Conservation (phyloP, 306 rosid species). For the Spatholobus suberectus region DNA sequence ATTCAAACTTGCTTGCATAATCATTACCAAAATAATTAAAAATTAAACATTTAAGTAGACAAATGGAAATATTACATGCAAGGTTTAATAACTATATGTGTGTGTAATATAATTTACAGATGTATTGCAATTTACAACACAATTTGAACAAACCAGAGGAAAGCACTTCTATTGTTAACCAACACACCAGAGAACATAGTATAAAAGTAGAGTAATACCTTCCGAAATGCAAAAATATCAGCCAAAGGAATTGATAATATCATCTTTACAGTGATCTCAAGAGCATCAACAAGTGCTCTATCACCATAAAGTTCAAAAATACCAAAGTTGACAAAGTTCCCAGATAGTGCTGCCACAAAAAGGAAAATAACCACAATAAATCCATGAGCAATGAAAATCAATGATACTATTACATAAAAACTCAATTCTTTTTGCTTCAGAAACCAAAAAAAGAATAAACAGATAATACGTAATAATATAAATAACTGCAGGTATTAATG, state of each 20-base stretch:
- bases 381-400: constrained; percentile 7
- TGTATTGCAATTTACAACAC: not conserved
- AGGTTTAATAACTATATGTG: not conserved
- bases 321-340: constrained; percentile 92
- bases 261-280: constrained; percentile 78
- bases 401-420: not conserved
- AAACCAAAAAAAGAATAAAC: not conserved
- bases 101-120: not conserved
- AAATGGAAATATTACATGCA: not conserved
- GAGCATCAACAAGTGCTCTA: constrained; percentile 81
- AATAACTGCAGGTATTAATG: constrained; percentile 7
- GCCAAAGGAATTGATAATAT: constrained; percentile 78
- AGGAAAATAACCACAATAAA: constrained; percentile 34
- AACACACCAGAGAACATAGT: constrained; percentile 10
- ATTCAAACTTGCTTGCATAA: constrained; percentile 9
- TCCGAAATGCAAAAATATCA: constrained; percentile 82
- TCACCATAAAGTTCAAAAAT: constrained; percentile 95
- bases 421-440: not conserved
- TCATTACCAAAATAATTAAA: not conserved
- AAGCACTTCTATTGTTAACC: constrained; percentile 5
- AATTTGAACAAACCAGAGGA: not conserved
- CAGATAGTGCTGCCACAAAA: constrained; percentile 70
- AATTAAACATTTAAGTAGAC: not conserved
- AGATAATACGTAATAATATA: not conserved
- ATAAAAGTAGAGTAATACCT: constrained; percentile 56